A percentile compares a stretch with the other conserved stretches of the same genome.
These are phyloP conservation scores for Aspergillus carbonarius DNA, from an alignment of 2,329 filamentous ascomycete species.

Conservation along the genomic window DNA sequence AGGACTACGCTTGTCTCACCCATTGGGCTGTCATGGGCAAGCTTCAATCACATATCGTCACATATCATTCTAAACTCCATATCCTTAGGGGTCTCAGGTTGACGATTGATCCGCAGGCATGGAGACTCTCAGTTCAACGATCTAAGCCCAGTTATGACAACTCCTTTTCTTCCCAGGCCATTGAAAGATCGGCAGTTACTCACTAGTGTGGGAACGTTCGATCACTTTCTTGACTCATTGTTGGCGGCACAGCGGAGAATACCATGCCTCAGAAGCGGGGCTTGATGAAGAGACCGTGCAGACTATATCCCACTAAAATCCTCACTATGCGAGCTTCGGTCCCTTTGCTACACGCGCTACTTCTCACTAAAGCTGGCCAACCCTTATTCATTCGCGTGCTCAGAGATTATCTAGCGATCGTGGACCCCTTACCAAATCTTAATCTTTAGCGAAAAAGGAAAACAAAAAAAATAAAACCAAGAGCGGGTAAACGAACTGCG, in stretches of 20 bases:
- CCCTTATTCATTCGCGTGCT: not conserved
- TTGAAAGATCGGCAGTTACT: not conserved
- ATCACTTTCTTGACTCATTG: not conserved
- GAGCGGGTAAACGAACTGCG: not conserved
- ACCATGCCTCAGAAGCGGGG: not conserved
- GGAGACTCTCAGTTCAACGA: not conserved
- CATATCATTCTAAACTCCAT: not conserved
- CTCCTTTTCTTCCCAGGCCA: constrained; percentile 1
- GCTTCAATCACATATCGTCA: not conserved
- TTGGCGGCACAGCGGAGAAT: not conserved
- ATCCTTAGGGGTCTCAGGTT: not conserved
- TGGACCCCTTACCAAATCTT: constrained; percentile 3
- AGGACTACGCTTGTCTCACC: not conserved
- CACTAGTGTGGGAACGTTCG: not conserved
- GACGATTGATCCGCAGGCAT: not conserved
- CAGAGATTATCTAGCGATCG: not conserved
- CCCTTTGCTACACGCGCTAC: not conserved
- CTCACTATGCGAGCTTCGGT: not conserved
- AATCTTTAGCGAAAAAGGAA: not conserved
- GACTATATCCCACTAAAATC: not conserved
- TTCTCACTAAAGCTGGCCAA: not conserved
- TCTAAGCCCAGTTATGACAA: not conserved
- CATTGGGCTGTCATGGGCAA: not conserved
- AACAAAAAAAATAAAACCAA: not conserved
- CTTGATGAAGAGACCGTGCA: not conserved